Evolutionary conservation across 23 red algal genomes (phyloP).

Genomic region (Gracilaria domingensis): DNA sequence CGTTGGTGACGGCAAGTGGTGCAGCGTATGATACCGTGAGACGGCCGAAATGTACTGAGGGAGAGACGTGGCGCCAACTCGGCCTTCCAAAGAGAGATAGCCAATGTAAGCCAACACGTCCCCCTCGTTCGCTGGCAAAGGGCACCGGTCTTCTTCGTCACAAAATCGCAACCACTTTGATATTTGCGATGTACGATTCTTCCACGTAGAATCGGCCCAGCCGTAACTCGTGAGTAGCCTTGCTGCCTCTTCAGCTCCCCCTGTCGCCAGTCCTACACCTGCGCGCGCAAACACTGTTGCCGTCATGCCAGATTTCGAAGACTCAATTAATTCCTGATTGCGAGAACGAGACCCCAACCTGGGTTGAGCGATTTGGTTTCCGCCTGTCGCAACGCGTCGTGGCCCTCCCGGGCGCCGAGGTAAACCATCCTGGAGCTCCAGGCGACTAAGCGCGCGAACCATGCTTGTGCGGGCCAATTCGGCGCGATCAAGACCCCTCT

Average conservation of each 20-base stretch:
- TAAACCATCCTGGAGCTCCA: not conserved
- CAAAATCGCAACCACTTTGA: conserved; percentile 10
- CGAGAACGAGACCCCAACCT: not conserved
- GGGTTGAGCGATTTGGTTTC: not conserved
- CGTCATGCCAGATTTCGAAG: not conserved
- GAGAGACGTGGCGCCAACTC: not conserved
- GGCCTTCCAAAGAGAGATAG: conserved; percentile 29
- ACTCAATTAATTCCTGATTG: not conserved
- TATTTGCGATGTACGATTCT: not conserved
- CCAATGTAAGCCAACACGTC: conserved; percentile 37
- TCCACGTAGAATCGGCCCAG: not conserved
- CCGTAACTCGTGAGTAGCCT: not conserved
- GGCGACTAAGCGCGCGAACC: conserved; percentile 8
- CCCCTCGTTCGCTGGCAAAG: not conserved
- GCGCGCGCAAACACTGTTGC: not conserved
- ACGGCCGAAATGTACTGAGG: conserved; percentile 38
- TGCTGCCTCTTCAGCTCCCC: conserved; percentile 30
- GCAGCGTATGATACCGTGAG: conserved; percentile 10
- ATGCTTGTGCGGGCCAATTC: no score
- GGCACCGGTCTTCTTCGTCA: not conserved
- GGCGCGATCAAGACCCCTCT: no score
- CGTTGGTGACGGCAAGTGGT: conserved; percentile 9
- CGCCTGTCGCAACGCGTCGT: not conserved
- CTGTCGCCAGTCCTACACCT: not conserved
- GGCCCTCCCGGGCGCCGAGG: not conserved